These are phyloP conservation scores for Haplographium delicatum DNA, from an alignment of 495 filamentous ascomycete species.

Conservation along the genomic window DNA sequence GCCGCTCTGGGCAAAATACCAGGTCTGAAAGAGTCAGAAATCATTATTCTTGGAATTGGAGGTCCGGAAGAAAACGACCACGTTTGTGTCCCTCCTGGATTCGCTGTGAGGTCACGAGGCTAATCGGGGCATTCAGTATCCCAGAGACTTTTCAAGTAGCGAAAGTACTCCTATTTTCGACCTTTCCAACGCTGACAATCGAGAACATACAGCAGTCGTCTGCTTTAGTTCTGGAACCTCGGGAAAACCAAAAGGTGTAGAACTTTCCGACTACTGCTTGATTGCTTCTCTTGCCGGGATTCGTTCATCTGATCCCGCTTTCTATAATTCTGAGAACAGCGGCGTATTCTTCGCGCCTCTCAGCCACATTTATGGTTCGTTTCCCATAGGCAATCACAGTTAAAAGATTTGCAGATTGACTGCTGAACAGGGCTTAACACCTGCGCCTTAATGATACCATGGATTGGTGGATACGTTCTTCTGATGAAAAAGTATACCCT, in stretches of 20 bases:
- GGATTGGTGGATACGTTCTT: conserved; percentile 57
- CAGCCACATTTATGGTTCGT: conserved; percentile 30
- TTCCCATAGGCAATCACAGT: too few species aligned
- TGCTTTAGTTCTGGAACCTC: conserved; percentile 7
- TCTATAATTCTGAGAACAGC: conserved; percentile 16
- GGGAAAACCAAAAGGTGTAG: conserved; percentile 38
- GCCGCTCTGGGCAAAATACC: not conserved
- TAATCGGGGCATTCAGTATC: too few species aligned
- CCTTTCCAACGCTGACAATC: not conserved
- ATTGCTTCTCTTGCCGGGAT: conserved; percentile 32
- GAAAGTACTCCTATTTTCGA: not conserved
- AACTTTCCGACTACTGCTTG: conserved; percentile 46
- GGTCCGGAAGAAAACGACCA: too few species aligned
- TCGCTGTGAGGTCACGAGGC: too few species aligned
- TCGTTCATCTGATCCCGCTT: conserved; percentile 31
- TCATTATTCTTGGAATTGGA: too few species aligned
- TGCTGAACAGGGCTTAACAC: not conserved
- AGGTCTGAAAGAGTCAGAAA: too few species aligned
- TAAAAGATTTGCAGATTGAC: too few species aligned
- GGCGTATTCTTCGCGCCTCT: conserved; percentile 1
- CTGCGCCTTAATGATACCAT: not conserved
- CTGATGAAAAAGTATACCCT: conserved; percentile 82
- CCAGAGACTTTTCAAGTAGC: not conserved
- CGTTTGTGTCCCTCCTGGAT: too few species aligned
- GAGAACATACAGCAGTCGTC: not conserved